Evolutionary conservation across 495 filamentous ascomycete species (phyloP), one percentile per base, ranked within the genome.

Genomic region (Talaromyces stipitatus): DNA sequence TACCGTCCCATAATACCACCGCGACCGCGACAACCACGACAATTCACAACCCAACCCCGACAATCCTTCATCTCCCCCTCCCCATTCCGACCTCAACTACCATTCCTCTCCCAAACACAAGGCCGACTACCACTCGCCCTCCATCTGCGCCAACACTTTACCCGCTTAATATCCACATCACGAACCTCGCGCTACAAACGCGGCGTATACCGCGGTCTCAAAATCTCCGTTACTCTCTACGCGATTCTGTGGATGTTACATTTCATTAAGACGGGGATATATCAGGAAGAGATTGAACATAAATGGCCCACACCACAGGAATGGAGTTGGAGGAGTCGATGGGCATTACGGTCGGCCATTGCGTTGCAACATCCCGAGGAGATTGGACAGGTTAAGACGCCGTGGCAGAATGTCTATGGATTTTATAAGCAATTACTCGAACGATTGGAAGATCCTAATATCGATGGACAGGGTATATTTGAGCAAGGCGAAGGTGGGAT

Each of bases 121-220:
- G 69, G 66, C 29, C 66, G 55, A 28, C 71, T 70, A 38, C 67
- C 68, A 14, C 61, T 71, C 14, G 71, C 70, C 33, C 77, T 71
- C 66, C 64, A 77, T 56, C 62, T 72, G 12, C 74, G 73, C 60
- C 76, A 78, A 38, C 82, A 85, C 23, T 78, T 85, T 33, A 78
- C 83, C 5, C 86, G 90, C 22, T 76, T 89, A 45, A 71, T 92
- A 28, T 90, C 87, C n/a, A 92, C 89, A 0, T 84, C 91, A 64
- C 80, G 79, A 53, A 86, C 84, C 55, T 74, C 78, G 24, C 83
- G 84, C 69, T 75, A 91, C 53, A 85, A 80, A 58, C 74, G 83
- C 52, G 82, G 89, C 27, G 65, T 87, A 46, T 79, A 74, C 51
- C 77, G 78, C 9, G 82, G 81, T 9, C 68, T 90, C 56, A 87